These are phyloP conservation scores for Hirschfeldia incana DNA, from an alignment of 345 rosid species.

Conservation along the genomic window DNA sequence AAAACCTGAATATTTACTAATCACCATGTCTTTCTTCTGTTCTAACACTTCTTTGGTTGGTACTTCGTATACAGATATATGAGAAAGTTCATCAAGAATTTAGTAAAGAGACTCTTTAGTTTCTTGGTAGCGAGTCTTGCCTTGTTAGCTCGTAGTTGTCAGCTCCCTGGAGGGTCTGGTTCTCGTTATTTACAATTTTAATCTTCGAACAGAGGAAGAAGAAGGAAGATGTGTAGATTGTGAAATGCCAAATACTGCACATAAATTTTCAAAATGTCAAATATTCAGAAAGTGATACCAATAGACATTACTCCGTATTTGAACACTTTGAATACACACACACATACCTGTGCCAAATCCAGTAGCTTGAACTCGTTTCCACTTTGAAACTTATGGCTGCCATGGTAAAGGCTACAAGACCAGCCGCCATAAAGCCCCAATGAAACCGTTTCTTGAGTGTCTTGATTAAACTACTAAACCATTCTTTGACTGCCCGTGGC, in stretches of 20 bases:
- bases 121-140: slow-evolving; percentile 61
- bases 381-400: slow-evolving; percentile 84
- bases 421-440: slow-evolving; percentile 72
- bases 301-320: background rate
- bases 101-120: slow-evolving; percentile 21
- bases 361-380: slow-evolving; percentile 81
- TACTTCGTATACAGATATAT: slow-evolving; percentile 14
- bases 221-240: slow-evolving; percentile 82
- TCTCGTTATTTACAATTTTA: slow-evolving; percentile 35
- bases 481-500: slow-evolving; percentile 47
- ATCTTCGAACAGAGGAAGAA: slow-evolving; percentile 95
- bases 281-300: slow-evolving; percentile 4
- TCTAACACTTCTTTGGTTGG: slow-evolving; percentile 24
- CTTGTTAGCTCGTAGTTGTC: slow-evolving; percentile 59
- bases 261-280: slow-evolving; percentile 9
- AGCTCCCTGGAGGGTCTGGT: slow-evolving; percentile 34
- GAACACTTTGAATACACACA: slow-evolving; percentile 1
- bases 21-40: slow-evolving; percentile 31
- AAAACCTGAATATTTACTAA: slow-evolving; percentile 30
- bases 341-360: slow-evolving; percentile 97
- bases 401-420: slow-evolving; percentile 61
- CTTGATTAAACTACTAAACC: slow-evolving; percentile 60
- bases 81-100: slow-evolving; percentile 14
- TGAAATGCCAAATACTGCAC: slow-evolving; percentile 83
- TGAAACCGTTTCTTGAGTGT: slow-evolving; percentile 58